These are phyloP conservation scores for Hypholoma sublateritium DNA, from an alignment of 768 basidiomycete genomes.

Conservation along the genomic window DNA sequence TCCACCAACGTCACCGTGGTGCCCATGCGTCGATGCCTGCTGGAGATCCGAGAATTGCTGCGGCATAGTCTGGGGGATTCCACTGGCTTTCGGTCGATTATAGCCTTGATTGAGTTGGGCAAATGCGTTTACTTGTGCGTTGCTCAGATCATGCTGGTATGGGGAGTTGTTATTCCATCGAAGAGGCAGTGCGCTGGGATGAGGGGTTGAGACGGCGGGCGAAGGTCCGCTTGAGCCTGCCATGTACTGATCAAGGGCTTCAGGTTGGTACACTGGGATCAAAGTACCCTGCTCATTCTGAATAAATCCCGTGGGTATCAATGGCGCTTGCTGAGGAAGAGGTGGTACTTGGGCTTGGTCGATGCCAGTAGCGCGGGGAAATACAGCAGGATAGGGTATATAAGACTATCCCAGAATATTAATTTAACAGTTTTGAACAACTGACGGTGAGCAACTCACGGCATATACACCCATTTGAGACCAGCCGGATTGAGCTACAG, in stretches of 20 bases:
- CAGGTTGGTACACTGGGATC: constrained; percentile 68
- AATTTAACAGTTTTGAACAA: neutral
- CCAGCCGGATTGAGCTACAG: constrained; percentile 34
- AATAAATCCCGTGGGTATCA: constrained; percentile 67
- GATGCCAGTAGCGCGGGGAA: constrained; percentile 30
- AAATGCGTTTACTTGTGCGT: neutral
- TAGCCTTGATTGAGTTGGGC: neutral
- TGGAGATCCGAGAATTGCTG: constrained; percentile 11
- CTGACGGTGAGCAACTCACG: constrained; percentile 31
- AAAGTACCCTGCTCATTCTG: constrained; percentile 74
- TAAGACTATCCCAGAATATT: constrained; percentile 37
- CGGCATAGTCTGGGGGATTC: constrained; percentile 10
- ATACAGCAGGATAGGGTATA: constrained; percentile 46
- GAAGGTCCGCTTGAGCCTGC: constrained; percentile 35
- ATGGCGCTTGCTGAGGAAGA: constrained; percentile 46
- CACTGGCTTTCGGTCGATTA: constrained; percentile 8
- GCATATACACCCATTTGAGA: constrained; percentile 42
- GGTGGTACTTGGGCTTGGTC: constrained; percentile 28
- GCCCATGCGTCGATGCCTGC: constrained; percentile 4
- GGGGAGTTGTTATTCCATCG: constrained; percentile 20
- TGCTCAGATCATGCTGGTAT: constrained; percentile 10
- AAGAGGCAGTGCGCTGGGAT: constrained; percentile 10
- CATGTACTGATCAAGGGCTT: constrained; percentile 72
- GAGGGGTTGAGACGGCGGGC: constrained; percentile 12
- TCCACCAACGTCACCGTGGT: constrained; percentile 7